These are phyloP conservation scores for Sonneratia alba DNA, from an alignment of 345 rosid genomes.

Conservation along the genomic window DNA sequence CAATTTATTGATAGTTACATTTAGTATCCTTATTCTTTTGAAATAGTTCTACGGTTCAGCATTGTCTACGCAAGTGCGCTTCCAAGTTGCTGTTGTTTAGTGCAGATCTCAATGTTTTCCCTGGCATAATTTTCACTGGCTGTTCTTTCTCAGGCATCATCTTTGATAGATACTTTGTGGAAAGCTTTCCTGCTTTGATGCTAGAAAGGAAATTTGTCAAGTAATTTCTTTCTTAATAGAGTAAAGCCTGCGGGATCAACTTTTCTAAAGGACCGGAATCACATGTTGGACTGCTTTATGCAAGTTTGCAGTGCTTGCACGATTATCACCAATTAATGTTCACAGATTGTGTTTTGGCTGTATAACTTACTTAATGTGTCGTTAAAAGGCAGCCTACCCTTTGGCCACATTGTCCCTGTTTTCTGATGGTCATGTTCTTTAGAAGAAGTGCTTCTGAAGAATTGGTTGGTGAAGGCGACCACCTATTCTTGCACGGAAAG, in stretches of 20 bases:
- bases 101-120: no score
- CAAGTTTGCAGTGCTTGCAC: background rate
- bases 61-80: background rate
- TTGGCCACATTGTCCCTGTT: background rate
- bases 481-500: background rate
- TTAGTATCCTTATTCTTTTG: background rate
- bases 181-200: background rate
- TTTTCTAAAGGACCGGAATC: background rate
- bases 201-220: background rate
- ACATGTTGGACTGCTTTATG: background rate
- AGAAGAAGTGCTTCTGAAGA: background rate
- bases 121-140: no score
- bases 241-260: background rate
- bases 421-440: background rate
- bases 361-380: background rate
- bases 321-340: background rate
- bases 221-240: background rate
- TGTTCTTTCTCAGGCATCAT: no score
- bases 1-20: background rate
- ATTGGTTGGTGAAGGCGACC: background rate
- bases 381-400: background rate
- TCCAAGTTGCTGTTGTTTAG: background rate
- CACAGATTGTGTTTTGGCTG: background rate
- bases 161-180: background rate
- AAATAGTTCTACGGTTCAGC: background rate